Percentiles rank a stretch among this genome's conserved stretches.
phyloP scores from a whole-genome alignment of 768 basidiomycete species.

The Tubosaeta brunneosetosa region DNA sequence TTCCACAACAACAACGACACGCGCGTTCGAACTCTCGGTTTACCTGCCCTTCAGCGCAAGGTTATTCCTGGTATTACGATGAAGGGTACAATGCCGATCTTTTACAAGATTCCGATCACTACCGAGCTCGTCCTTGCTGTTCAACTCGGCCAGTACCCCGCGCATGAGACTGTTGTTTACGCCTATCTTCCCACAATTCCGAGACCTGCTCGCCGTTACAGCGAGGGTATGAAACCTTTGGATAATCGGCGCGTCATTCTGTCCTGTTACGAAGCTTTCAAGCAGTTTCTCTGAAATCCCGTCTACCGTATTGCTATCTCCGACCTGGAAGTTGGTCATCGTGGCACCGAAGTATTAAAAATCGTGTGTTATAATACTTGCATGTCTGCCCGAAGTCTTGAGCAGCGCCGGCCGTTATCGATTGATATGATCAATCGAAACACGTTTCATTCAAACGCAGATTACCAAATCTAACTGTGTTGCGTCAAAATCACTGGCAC shows the following conservation, averaged over 20 bases:
- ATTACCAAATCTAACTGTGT: too few species aligned
- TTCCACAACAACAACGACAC: not conserved
- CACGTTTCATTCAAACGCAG: too few species aligned
- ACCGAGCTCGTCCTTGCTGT: not conserved
- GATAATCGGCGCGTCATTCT: not conserved
- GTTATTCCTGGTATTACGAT: not conserved
- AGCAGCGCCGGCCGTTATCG: too few species aligned
- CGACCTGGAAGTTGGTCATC: too few species aligned
- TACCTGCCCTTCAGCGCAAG: not conserved
- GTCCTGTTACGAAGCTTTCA: not conserved
- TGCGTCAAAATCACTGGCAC: too few species aligned
- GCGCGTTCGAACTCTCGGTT: not conserved
- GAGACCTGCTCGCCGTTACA: not conserved
- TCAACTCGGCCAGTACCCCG: not conserved
- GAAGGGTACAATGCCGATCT: not conserved
- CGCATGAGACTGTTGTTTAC: not conserved
- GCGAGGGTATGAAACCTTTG: not conserved
- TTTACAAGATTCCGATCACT: not conserved
- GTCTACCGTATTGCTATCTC: too few species aligned
- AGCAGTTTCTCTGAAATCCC: not conserved
- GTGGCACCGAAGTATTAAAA: too few species aligned
- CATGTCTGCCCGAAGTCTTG: too few species aligned
- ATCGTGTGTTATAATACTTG: too few species aligned
- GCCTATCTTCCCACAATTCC: not conserved
- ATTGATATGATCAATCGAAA: too few species aligned